Conservation (phyloP, 768 basidiomycete genomes). For the Termitomyces sp. region DNA sequence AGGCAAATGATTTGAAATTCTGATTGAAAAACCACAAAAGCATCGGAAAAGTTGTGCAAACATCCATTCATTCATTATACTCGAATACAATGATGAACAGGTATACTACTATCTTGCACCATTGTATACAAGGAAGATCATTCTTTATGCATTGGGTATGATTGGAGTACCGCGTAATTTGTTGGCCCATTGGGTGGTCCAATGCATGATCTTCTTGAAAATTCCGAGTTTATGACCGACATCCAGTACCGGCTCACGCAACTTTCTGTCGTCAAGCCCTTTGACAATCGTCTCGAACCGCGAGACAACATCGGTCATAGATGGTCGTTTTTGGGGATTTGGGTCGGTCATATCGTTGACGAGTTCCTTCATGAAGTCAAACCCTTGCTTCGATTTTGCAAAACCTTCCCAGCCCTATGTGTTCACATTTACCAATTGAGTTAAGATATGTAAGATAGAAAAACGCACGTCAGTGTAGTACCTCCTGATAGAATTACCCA, state of each 20-base stretch:
- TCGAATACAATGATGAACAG: no score
- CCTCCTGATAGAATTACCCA: neutral
- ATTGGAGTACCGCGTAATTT: neutral
- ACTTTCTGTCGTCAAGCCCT: constrained; percentile 19
- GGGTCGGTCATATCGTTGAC: constrained; percentile 15
- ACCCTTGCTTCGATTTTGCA: neutral
- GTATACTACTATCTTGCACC: no score
- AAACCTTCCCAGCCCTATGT: neutral
- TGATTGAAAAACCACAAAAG: no score
- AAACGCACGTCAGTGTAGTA: neutral
- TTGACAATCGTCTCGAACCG: constrained; percentile 19
- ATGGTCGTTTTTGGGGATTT: constrained; percentile 29
- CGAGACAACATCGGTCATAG: constrained; percentile 25
- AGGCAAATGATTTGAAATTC: no score
- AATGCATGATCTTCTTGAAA: neutral
- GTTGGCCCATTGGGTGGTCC: neutral
- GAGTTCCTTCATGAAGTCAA: neutral
- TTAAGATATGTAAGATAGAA: no score
- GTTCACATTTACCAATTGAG: neutral
- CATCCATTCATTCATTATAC: no score
- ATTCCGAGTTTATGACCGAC: neutral
- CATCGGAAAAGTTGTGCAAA: no score
- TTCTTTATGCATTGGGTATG: neutral
- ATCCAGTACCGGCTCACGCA: constrained; percentile 23
- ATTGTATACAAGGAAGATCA: neutral